These are phyloP conservation scores for Lentinula edodes DNA, from an alignment of 768 basidiomycete genomes.

Conservation along the genomic window DNA sequence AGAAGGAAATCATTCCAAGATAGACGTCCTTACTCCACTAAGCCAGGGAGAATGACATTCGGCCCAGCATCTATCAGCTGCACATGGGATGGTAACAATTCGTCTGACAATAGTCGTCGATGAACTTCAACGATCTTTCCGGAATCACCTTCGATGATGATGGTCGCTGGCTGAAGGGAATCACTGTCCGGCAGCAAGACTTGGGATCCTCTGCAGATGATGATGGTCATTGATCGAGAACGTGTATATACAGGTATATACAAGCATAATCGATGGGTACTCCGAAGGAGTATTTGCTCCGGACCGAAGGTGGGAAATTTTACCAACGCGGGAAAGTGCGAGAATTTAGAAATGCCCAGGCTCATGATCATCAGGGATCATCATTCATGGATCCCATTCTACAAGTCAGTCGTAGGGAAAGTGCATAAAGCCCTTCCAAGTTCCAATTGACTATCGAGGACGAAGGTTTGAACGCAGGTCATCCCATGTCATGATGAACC, in stretches of 20 bases:
- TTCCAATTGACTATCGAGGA: background rate
- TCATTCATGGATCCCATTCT: background rate
- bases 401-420: background rate
- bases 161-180: slow-evolving; percentile 55
- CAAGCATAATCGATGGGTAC: background rate
- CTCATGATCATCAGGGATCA: too few relatives aligned
- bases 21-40: slow-evolving; percentile 59
- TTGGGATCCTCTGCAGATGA: slow-evolving; percentile 47
- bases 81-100: slow-evolving; percentile 23
- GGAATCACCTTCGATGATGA: slow-evolving; percentile 48
- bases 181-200: slow-evolving; percentile 50
- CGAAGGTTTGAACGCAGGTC: background rate
- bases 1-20: slow-evolving; percentile 1
- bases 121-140: slow-evolving; percentile 58
- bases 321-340: background rate
- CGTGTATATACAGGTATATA: too few relatives aligned
- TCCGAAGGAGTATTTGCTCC: background rate
- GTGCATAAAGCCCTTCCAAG: too few relatives aligned
- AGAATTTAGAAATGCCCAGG: too few relatives aligned
- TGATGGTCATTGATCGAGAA: background rate
- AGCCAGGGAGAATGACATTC: slow-evolving; percentile 64
- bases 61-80: slow-evolving; percentile 54
- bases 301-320: background rate
- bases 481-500: background rate
- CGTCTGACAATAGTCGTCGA: slow-evolving; percentile 22